Percentiles rank a stretch among this genome's conserved stretches.
Conservation (phyloP, 2,329 filamentous ascomycete genomes). For the Neobulgaria alba region DNA sequence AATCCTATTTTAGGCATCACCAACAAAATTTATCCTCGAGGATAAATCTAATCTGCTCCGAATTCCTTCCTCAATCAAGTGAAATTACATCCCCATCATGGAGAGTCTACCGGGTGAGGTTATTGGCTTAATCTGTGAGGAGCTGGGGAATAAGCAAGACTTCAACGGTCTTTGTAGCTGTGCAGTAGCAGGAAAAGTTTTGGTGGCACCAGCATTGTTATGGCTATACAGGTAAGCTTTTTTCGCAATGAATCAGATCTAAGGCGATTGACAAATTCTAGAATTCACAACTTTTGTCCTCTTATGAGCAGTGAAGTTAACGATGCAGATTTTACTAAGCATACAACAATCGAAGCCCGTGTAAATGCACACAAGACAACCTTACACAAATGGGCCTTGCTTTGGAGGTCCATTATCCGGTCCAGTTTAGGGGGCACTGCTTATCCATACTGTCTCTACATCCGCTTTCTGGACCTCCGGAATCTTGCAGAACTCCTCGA, state of each 20-base stretch:
- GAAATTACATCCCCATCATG: too few species aligned
- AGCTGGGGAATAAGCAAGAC: conserved; percentile 46
- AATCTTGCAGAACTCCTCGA: conserved; percentile 52
- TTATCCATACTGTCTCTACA: conserved; percentile 62
- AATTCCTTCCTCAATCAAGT: too few species aligned
- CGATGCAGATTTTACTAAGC: conserved; percentile 31
- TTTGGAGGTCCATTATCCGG: conserved; percentile 61
- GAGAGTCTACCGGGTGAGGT: conserved; percentile 43
- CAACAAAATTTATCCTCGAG: too few species aligned
- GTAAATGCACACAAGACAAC: conserved; percentile 12
- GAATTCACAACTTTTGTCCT: conserved; percentile 39
- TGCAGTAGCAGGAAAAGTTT: conserved; percentile 43
- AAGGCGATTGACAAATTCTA: conserved; percentile 21
- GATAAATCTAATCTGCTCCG: too few species aligned
- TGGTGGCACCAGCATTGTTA: conserved; percentile 51
- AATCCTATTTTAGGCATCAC: too few species aligned
- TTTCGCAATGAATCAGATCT: not conserved
- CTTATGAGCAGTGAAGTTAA: conserved; percentile 35
- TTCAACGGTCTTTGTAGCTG: conserved; percentile 54
- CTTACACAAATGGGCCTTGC: conserved; percentile 45
- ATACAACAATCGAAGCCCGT: conserved; percentile 13
- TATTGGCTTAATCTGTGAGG: conserved; percentile 50
- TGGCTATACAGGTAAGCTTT: conserved; percentile 51
- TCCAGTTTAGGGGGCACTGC: conserved; percentile 54
- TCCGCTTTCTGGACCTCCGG: conserved; percentile 54